Percentiles rank a stretch among this genome's conserved stretches.
Evolutionary conservation across 2,329 filamentous ascomycete genomes (phyloP).

Genomic region (Hymenoscyphus linearis): DNA sequence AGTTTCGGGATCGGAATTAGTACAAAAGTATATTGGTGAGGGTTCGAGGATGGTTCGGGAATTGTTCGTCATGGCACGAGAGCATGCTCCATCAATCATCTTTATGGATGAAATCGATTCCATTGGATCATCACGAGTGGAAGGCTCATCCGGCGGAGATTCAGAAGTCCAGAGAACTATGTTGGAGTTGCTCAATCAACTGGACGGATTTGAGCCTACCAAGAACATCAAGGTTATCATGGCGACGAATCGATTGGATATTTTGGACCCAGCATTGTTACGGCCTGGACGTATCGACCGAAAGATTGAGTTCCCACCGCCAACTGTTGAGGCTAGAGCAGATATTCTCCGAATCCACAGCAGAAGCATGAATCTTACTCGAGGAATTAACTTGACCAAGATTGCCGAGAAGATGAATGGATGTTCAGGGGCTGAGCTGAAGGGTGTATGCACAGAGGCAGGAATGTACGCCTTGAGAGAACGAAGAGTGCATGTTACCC

Average conservation of each 20-base stretch:
- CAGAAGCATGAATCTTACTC: conserved; percentile 95
- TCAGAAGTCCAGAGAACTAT: conserved; percentile 98
- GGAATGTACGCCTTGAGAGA: conserved; percentile 98
- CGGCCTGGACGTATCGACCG: conserved; percentile 96
- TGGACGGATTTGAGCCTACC: conserved; percentile 97
- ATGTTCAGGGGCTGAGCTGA: conserved; percentile 93
- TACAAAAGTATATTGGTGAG: conserved; percentile 99
- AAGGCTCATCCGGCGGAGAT: conserved; percentile 90
- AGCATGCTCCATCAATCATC: conserved; percentile 97
- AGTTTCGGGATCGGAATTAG: conserved; percentile 90
- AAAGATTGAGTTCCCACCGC: conserved; percentile 98
- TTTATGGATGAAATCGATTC: conserved; percentile 99
- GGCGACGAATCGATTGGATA: conserved; percentile 97
- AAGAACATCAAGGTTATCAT: conserved; percentile 99
- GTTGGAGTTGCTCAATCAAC: conserved; percentile 95
- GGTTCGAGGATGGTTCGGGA: conserved; percentile 98
- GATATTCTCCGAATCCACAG: conserved; percentile 98
- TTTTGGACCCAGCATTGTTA: conserved; percentile 89
- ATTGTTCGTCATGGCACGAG: conserved; percentile 97
- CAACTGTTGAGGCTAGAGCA: conserved; percentile 90
- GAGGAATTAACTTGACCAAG: conserved; percentile 96
- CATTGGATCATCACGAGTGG: conserved; percentile 94
- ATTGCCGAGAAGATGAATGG: conserved; percentile 99
- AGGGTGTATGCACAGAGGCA: conserved; percentile 97
- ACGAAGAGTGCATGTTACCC: conserved; percentile 93